phyloP scores from a whole-genome alignment of 2,329 filamentous ascomycete genomes.

The Ophiosphaerella korrae region DNA sequence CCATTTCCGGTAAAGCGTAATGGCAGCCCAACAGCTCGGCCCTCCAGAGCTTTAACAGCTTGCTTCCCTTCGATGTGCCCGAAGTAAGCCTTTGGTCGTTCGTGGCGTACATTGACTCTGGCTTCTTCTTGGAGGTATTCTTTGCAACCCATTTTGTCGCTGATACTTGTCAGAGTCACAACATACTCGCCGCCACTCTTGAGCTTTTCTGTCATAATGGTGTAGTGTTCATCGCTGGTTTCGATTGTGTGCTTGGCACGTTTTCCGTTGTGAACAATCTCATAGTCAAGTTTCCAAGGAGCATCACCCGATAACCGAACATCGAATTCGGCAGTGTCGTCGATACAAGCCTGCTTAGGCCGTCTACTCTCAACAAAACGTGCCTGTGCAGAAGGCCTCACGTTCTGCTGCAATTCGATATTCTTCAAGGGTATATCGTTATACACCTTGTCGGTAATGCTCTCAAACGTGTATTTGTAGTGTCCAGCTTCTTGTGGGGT shows the following conservation, averaged over 20 bases:
- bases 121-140: conserved; percentile 83
- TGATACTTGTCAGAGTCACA: conserved; percentile 81
- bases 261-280: conserved; percentile 87
- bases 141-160: conserved; percentile 85
- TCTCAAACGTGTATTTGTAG: conserved; percentile 84
- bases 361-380: conserved; percentile 64
- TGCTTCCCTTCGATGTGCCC: conserved; percentile 82
- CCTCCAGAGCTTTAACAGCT: conserved; percentile 75
- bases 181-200: conserved; percentile 87
- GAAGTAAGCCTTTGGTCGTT: conserved; percentile 85
- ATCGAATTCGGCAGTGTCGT: conserved; percentile 76
- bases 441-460: conserved; percentile 84
- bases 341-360: conserved; percentile 75
- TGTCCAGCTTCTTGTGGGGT: conserved; percentile 80
- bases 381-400: conserved; percentile 89
- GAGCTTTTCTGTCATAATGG: conserved; percentile 76
- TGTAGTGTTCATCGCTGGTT: conserved; percentile 67
- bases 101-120: conserved; percentile 84
- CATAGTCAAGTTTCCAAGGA: conserved; percentile 90
- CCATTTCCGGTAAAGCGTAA: conserved; percentile 82
- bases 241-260: conserved; percentile 70
- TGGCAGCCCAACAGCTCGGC: conserved; percentile 74
- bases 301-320: conserved; percentile 79
- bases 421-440: conserved; percentile 57
- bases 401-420: conserved; percentile 79